phyloP scores from a whole-genome alignment of 345 rosid species.

The Linum trigynum region DNA sequence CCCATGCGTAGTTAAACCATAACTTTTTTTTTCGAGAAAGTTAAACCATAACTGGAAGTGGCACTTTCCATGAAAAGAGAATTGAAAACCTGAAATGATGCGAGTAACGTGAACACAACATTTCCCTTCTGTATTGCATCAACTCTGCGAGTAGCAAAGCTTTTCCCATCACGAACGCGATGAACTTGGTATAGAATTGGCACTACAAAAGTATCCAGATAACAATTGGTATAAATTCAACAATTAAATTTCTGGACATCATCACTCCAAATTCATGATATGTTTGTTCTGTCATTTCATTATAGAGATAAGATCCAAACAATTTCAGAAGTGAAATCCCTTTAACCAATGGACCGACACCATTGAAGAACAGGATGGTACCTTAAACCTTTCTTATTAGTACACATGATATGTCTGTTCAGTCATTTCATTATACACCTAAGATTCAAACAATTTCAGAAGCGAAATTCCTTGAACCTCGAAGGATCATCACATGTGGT shows the following conservation, averaged over 20 bases:
- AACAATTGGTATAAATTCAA: not conserved
- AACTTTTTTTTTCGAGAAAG: too few species aligned
- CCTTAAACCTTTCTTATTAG: too few species aligned
- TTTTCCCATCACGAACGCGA: conserved; percentile 85
- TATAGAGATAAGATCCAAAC: too few species aligned
- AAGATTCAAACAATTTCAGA: too few species aligned
- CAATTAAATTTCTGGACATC: not conserved
- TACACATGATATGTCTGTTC: not conserved
- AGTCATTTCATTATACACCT: too few species aligned
- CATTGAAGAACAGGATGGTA: too few species aligned
- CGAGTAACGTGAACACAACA: conserved; percentile 64
- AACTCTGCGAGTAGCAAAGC: conserved; percentile 84
- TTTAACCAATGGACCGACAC: too few species aligned
- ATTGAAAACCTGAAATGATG: conserved; percentile 76
- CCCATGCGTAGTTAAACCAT: not conserved
- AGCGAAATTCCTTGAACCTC: too few species aligned
- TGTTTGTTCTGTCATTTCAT: too few species aligned
- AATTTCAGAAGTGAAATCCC: too few species aligned
- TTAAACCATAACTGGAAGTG: not conserved
- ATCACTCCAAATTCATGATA: not conserved
- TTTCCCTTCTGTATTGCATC: conserved; percentile 89
- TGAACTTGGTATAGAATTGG: conserved; percentile 74
- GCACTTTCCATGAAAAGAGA: conserved; percentile 7
- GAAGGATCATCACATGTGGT: too few species aligned
- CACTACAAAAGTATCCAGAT: conserved; percentile 35